These are phyloP conservation scores for Malbranchea zuffiana DNA, from an alignment of 2,329 filamentous ascomycete species.

Conservation along the genomic window DNA sequence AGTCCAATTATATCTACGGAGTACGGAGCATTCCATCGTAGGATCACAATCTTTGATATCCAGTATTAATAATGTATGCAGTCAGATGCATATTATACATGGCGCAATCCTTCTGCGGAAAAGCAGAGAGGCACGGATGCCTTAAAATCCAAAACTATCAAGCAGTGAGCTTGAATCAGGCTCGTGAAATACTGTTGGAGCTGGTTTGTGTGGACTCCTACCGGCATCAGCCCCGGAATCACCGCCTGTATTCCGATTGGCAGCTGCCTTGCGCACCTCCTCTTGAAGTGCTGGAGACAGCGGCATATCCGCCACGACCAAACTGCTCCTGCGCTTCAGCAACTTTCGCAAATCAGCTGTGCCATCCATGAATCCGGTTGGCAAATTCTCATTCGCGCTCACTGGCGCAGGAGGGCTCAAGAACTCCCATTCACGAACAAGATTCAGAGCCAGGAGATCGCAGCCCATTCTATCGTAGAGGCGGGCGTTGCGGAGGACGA, in stretches of 20 bases:
- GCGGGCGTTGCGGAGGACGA: slow-evolving; percentile 73
- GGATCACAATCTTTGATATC: too few species aligned
- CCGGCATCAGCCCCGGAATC: slow-evolving; percentile 1
- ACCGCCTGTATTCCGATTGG: slow-evolving; percentile 18
- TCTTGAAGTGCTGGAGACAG: slow-evolving; percentile 29
- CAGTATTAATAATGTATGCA: too few species aligned
- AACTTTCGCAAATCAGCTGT: slow-evolving; percentile 54
- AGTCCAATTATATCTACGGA: too few species aligned
- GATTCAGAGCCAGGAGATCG: slow-evolving; percentile 73
- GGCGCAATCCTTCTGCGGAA: too few species aligned
- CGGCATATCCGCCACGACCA: slow-evolving; percentile 63
- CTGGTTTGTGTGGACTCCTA: slow-evolving; percentile 14
- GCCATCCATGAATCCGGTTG: slow-evolving; percentile 20
- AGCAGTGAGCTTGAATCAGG: slow-evolving; percentile 81
- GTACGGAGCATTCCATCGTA: too few species aligned
- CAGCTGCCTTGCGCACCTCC: slow-evolving; percentile 26
- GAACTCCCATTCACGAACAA: slow-evolving; percentile 50
- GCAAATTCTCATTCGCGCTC: slow-evolving; percentile 19
- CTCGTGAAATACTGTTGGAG: slow-evolving; percentile 73
- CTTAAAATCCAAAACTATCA: slow-evolving; percentile 83
- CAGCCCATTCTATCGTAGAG: slow-evolving; percentile 89
- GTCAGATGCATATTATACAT: too few species aligned
- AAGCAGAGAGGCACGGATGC: too few species aligned
- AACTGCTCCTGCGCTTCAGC: slow-evolving; percentile 59
- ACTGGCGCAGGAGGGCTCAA: slow-evolving; percentile 18